These are phyloP conservation scores for Coniochaeta sp. DNA, from an alignment of 2,329 filamentous ascomycete genomes.

Conservation along the genomic window DNA sequence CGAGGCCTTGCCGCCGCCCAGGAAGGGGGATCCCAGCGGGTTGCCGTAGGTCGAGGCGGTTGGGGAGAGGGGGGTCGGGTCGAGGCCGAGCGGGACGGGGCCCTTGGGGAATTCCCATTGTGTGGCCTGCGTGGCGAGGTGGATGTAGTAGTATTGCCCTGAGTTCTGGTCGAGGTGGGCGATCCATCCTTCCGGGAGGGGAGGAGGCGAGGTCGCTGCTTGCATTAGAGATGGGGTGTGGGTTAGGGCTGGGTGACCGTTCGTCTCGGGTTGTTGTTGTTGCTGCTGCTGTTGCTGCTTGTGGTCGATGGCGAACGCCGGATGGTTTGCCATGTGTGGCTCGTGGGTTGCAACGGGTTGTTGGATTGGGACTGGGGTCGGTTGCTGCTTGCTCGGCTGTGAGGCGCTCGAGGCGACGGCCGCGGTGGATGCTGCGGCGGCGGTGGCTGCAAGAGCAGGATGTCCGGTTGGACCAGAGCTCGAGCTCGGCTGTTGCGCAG, in stretches of 20 bases:
- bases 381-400: slow-evolving; percentile 11
- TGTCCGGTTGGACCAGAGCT: background rate
- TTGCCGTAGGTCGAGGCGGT: slow-evolving; percentile 71
- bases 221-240: slow-evolving; percentile 37
- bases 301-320: slow-evolving; percentile 83
- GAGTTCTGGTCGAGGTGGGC: slow-evolving; percentile 92
- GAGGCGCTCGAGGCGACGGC: slow-evolving; percentile 5
- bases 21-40: slow-evolving; percentile 61
- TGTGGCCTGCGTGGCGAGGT: slow-evolving; percentile 87
- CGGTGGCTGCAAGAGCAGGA: slow-evolving; percentile 3
- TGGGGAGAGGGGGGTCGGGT: slow-evolving; percentile 75
- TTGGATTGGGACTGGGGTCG: slow-evolving; percentile 1
- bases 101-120: slow-evolving; percentile 99
- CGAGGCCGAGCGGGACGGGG: slow-evolving; percentile 79
- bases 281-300: slow-evolving; percentile 29
- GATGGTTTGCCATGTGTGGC: slow-evolving; percentile 61
- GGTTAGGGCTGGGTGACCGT: slow-evolving; percentile 37
- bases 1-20: slow-evolving; percentile 57
- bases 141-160: slow-evolving; percentile 98
- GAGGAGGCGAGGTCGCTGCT: slow-evolving; percentile 76
- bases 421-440: slow-evolving; percentile 6
- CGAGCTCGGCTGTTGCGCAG: slow-evolving; percentile 22
- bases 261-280: slow-evolving; percentile 30
- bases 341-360: slow-evolving; percentile 30
- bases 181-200: slow-evolving; percentile 96